A percentile compares a stretch with the other conserved stretches of the same genome.
Evolutionary conservation across 805 yeast genomes (phyloP).

Genomic region (Candida coquimbonensis): DNA sequence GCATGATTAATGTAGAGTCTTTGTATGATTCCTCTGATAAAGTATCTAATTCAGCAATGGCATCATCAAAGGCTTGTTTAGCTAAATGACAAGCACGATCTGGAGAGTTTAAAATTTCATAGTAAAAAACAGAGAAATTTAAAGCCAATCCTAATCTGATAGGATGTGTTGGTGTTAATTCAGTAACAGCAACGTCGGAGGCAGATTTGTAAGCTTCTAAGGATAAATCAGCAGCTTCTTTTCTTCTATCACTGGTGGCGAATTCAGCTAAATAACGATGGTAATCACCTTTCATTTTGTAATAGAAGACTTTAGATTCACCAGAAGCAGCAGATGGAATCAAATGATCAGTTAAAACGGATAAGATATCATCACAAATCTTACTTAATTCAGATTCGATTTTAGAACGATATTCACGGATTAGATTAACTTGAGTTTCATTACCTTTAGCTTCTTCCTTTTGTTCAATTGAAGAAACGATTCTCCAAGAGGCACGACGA

Average conservation of each 20-base stretch:
- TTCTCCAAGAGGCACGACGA: slow-evolving; percentile 99
- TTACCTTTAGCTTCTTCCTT: slow-evolving; percentile 96
- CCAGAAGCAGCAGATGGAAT: slow-evolving; percentile 94
- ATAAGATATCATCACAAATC: slow-evolving; percentile 89
- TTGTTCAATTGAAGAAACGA: slow-evolving; percentile 95
- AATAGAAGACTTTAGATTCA: slow-evolving; percentile 96
- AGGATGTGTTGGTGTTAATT: slow-evolving; percentile 97
- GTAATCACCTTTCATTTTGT: slow-evolving; percentile 99
- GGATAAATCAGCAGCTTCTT: slow-evolving; percentile 86
- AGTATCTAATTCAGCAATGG: slow-evolving; percentile 97
- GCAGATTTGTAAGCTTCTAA: slow-evolving; percentile 94
- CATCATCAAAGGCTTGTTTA: slow-evolving; percentile 98
- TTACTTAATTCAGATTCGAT: slow-evolving; percentile 88
- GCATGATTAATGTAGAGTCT: slow-evolving; percentile 98
- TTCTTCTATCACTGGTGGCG: slow-evolving; percentile 84
- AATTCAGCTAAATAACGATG: slow-evolving; percentile 98
- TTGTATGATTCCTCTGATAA: slow-evolving; percentile 97
- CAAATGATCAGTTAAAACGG: slow-evolving; percentile 81
- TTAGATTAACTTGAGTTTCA: slow-evolving; percentile 80
- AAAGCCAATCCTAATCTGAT: slow-evolving; percentile 96
- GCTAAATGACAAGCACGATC: slow-evolving; percentile 99
- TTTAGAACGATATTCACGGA: slow-evolving; percentile 91
- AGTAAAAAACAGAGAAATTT: slow-evolving; percentile 96
- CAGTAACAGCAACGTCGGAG: slow-evolving; percentile 93
- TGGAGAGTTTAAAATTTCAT: slow-evolving; percentile 96